These are phyloP conservation scores for Asterophora parasitica DNA, from an alignment of 768 basidiomycete species.

Conservation along the genomic window DNA sequence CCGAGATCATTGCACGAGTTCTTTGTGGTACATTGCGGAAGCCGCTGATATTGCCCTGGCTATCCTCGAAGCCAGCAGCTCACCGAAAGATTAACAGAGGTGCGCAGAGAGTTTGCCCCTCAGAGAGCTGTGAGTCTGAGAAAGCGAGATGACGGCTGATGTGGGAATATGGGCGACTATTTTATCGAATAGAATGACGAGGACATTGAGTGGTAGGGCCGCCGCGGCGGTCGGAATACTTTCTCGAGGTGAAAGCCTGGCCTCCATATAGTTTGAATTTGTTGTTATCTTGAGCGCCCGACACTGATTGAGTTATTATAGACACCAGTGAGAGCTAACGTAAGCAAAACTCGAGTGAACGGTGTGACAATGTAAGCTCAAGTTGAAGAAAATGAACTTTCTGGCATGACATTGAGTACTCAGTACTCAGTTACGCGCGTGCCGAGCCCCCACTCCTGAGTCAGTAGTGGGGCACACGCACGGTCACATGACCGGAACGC, in stretches of 20 bases:
- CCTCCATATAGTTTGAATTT: not conserved
- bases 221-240: no score
- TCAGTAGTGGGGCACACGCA: not conserved
- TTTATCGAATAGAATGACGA: constrained; percentile 7
- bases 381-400: no score
- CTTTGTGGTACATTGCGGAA: constrained; percentile 10
- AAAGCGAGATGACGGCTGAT: constrained; percentile 7
- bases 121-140: constrained; percentile 4
- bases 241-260: no score
- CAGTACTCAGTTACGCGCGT: no score
- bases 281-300: no score
- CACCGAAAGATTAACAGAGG: constrained; percentile 9
- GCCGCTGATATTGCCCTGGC: not conserved
- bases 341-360: no score
- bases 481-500: constrained; percentile 2
- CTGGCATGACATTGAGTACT: no score
- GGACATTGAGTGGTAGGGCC: constrained; percentile 4
- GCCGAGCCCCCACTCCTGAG: no score
- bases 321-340: no score
- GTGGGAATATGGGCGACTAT: constrained; percentile 8
- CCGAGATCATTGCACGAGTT: constrained; percentile 14
- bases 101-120: constrained; percentile 5
- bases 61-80: constrained; percentile 9
- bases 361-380: no score
- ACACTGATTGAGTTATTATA: no score